Evolutionary conservation across 768 basidiomycete species (phyloP), one percentile per base, ranked within the genome.

Genomic region (Agrocybe pediades): DNA sequence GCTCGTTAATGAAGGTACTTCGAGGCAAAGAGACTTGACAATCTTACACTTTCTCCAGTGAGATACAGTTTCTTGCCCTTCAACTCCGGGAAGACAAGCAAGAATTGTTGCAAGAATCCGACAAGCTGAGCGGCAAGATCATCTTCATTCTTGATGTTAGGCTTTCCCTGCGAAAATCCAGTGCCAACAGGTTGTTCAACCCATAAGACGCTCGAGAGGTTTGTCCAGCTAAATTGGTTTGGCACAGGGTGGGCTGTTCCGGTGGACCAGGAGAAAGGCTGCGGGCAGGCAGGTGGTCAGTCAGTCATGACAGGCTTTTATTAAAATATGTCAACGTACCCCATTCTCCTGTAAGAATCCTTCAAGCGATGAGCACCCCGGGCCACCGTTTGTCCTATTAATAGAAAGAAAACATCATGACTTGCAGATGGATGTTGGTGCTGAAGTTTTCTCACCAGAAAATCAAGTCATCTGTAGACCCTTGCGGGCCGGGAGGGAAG

Each of bases 161-260:
- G 87, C 13, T 56, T 72, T 16, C 89, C 89, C 55, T 86, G 86
- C 2, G 86, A 86, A 65, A 85, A 91, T 0, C 89, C 89, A 4
- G 88, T 90, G 4, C 89, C 89, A 25, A 91, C 84, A 2, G 89
- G 89, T 58, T 90, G 90, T 57, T 92, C 90, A 9, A 91, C 81
- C 75, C 80, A 92, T 16, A 90, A 70, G 6, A 90, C 68, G 50
- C 85, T 88, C 2, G 87, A 88, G 7, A 91, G 74, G 61, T 90
- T 91, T 0, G 89, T 90, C 89, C 89, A 91, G 66, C 87, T 88
- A 59, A 77, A 79, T 58, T 85, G 76, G 49, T 90, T 91, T 5
- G 66, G 73, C 0, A 79, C 86, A 2, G 88, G 83, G 50, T 76
- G 76, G 1, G 86, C 87, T 60, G 81, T 80, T 1, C 89, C 89